Conservation (phyloP, 257 asterid genomes). For the Gardenia jasminoides region DNA sequence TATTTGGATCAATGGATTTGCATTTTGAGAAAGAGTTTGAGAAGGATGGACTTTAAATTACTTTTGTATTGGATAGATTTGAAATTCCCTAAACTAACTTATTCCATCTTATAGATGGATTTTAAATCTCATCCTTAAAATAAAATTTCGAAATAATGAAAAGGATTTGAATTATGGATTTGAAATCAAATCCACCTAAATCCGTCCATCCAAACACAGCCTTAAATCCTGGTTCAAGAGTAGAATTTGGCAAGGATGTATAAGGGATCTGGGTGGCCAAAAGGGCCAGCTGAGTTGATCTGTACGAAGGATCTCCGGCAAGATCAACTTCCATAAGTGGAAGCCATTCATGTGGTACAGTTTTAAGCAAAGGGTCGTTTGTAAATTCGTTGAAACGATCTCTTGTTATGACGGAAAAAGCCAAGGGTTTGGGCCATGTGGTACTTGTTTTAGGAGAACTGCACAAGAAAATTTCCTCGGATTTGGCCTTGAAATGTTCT, state of each 20-base stretch:
- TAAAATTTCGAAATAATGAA: too few relatives aligned
- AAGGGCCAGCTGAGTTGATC: not conserved
- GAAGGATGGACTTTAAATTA: too few relatives aligned
- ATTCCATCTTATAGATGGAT: too few relatives aligned
- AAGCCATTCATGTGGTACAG: conserved; percentile 28
- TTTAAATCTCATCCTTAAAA: too few relatives aligned
- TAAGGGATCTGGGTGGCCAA: conserved; percentile 34
- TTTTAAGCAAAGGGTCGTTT: conserved; percentile 7
- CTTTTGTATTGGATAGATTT: too few relatives aligned
- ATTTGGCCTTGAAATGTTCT: not conserved
- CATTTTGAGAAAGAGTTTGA: too few relatives aligned
- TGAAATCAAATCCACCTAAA: too few relatives aligned
- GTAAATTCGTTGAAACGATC: conserved; percentile 12
- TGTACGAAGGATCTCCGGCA: not conserved
- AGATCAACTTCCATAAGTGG: conserved; percentile 34
- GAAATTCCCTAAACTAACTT: too few relatives aligned
- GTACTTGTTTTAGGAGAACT: conserved; percentile 34
- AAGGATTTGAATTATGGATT: too few relatives aligned
- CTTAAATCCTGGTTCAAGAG: not conserved
- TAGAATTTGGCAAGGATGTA: conserved; percentile 23
- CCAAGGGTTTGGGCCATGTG: conserved; percentile 37
- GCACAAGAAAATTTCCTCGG: not conserved
- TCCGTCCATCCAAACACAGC: too few relatives aligned
- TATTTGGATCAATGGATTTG: too few relatives aligned
- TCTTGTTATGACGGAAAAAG: conserved; percentile 20